Base-by-base conservation (phyloP, 2,329 filamentous ascomycete species). In the Lomentospora prolificans region DNA sequence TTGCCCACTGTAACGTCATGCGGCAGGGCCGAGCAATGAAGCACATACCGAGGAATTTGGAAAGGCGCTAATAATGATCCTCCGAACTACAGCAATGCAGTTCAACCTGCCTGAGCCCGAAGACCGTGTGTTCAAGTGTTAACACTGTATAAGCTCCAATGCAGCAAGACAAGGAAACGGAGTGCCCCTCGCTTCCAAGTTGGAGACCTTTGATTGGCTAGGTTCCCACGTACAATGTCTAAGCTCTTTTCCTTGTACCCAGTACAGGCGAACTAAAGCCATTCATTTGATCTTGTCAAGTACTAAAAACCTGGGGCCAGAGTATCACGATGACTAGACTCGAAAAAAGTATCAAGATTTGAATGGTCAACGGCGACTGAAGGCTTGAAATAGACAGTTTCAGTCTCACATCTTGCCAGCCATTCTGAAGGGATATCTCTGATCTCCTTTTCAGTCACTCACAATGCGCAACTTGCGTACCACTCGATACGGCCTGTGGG, bases 391-490 rank as follows among this genome's bases (percentile, higher is more conserved):
- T 14, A n/a, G 17, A 24, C 12, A 53, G 41, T n/a, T 24, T 25
- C 25, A 24, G n/a, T 41, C 24, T 53, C 27, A 27, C 22, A 19
- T 41, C 3, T 14, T 57, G 19, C 4, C 25, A 24, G 10, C 19
- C 22, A 25, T 24, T 10, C 27, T 33, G 14, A 52, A 27, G 25
- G 12, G 25, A 51, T 7, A 25, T 6, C 30, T n/a, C 12, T 22
- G 14, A 14, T 10, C 17, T 14, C 36, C 24, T 44, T 19, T 22
- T n/a, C 3, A 9, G 22, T 51, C 25, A 27, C 39, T 55, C 59
- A 60, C 61, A 57, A 97, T 97, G 92, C 86, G 89, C 67, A 97
- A 96, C 70, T 79, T 97, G 63, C 86, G 83, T 71, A 90, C 85
- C 68, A 83, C 90, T 64, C 82, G 80, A 66, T 85, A 88, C 67